Conservation (phyloP, 2,329 filamentous ascomycete genomes). For the Chaetomiaceae sp. region DNA sequence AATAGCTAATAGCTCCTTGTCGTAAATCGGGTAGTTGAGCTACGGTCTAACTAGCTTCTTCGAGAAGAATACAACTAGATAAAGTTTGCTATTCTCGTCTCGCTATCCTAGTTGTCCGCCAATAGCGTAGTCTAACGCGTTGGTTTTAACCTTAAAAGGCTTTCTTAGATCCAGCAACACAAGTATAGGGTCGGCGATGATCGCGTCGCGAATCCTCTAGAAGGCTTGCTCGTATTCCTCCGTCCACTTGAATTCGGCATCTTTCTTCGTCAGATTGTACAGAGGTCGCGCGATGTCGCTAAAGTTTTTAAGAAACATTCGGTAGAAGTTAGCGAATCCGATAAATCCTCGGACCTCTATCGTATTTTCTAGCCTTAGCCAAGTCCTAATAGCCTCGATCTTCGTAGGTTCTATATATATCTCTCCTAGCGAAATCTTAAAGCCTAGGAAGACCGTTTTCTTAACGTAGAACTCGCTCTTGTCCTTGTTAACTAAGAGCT, state of each 20-base stretch:
- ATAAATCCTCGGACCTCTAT: slow-evolving; percentile 29
- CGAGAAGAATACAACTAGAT: not conserved
- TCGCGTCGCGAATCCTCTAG: too few relatives aligned
- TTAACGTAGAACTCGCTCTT: too few relatives aligned
- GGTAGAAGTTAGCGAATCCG: slow-evolving; percentile 34
- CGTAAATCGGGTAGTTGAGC: too few relatives aligned
- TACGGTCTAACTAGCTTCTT: too few relatives aligned
- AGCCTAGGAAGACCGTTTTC: too few relatives aligned
- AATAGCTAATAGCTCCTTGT: too few relatives aligned
- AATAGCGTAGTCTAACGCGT: not conserved
- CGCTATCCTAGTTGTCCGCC: not conserved
- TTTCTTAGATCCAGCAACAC: not conserved
- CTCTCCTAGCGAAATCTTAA: too few relatives aligned
- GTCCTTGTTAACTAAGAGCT: slow-evolving; percentile 2
- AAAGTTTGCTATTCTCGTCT: too few relatives aligned
- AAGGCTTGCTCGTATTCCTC: not conserved
- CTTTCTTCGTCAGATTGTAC: not conserved
- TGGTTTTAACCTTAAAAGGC: not conserved
- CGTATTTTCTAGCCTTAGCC: too few relatives aligned
- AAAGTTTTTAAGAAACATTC: not conserved
- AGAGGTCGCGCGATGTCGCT: not conserved
- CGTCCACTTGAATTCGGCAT: not conserved
- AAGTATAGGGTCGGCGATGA: too few relatives aligned
- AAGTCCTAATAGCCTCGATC: too few relatives aligned
- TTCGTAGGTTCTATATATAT: too few relatives aligned